Evolutionary conservation across 495 filamentous ascomycete genomes (phyloP).

Genomic region (Neurospora sp.): DNA sequence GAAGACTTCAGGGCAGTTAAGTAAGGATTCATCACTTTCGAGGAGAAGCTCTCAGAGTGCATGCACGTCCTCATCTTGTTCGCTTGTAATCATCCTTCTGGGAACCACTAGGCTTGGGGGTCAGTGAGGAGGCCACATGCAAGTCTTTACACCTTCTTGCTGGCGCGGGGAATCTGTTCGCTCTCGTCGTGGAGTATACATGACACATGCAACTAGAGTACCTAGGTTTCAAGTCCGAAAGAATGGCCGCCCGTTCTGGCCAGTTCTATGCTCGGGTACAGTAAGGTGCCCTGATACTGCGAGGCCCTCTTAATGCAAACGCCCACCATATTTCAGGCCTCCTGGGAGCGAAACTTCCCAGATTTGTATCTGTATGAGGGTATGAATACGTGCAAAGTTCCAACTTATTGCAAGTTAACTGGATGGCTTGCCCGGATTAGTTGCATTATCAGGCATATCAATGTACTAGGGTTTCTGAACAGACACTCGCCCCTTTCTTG

Average conservation of each 20-base stretch:
- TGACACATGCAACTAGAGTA: neutral
- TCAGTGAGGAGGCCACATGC: neutral
- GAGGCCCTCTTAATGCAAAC: too few relatives aligned
- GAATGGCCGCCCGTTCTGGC: neutral
- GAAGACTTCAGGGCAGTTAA: neutral
- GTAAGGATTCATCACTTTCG: neutral
- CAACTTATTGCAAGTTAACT: too few relatives aligned
- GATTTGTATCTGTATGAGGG: too few relatives aligned
- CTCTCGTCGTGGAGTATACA: neutral
- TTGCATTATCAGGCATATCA: too few relatives aligned
- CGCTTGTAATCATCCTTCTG: too few relatives aligned
- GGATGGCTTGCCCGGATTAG: too few relatives aligned
- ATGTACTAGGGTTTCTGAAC: too few relatives aligned
- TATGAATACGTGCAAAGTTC: too few relatives aligned
- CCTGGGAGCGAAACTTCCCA: too few relatives aligned
- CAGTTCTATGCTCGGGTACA: neutral
- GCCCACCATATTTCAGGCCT: too few relatives aligned
- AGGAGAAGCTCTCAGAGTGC: neutral
- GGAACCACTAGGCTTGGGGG: too few relatives aligned
- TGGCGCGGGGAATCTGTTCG: neutral
- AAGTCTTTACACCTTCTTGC: neutral
- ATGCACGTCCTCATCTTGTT: neutral
- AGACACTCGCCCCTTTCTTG: too few relatives aligned
- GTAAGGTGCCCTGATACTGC: neutral
- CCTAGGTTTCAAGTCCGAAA: neutral